Percentiles rank a stretch among this genome's conserved stretches.
Evolutionary conservation across 2,329 filamentous ascomycete genomes (phyloP).

Genomic region (Fusarium chuoi): DNA sequence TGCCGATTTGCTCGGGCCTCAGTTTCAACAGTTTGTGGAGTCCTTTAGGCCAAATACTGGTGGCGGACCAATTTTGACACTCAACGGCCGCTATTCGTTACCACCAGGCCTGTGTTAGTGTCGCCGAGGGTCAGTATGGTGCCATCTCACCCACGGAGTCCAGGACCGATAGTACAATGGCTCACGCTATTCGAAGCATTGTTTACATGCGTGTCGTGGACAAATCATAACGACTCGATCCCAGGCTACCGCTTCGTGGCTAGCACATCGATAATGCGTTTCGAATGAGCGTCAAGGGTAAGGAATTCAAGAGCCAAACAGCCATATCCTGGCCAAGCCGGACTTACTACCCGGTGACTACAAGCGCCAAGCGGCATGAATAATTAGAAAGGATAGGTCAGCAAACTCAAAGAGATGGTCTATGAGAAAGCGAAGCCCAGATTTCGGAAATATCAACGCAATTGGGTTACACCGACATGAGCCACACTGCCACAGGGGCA

Average conservation of each 20-base stretch:
- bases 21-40: not conserved
- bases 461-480: constrained; percentile 9
- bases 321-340: constrained; percentile 15
- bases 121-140: constrained; percentile 2
- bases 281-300: constrained; percentile 1
- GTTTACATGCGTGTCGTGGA: constrained; percentile 1
- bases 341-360: constrained; percentile 18
- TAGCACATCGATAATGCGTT: constrained; percentile 11
- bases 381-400: constrained; percentile 1
- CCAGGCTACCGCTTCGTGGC: constrained; percentile 21
- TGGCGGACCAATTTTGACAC: constrained; percentile 13
- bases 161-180: not conserved
- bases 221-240: constrained; percentile 17
- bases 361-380: constrained; percentile 16
- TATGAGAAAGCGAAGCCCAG: not conserved
- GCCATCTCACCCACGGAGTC: not conserved
- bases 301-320: not conserved
- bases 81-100: constrained; percentile 28
- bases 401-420: not conserved
- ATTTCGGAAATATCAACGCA: not conserved
- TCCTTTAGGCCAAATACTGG: not conserved
- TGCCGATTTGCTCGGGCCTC: not conserved
- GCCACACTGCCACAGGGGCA: constrained; percentile 3
- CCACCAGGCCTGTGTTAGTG: not conserved
- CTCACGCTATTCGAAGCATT: not conserved